Base-by-base conservation (phyloP, 371 early-diverging fungal genomes). In the Mortierella sp. region DNA sequence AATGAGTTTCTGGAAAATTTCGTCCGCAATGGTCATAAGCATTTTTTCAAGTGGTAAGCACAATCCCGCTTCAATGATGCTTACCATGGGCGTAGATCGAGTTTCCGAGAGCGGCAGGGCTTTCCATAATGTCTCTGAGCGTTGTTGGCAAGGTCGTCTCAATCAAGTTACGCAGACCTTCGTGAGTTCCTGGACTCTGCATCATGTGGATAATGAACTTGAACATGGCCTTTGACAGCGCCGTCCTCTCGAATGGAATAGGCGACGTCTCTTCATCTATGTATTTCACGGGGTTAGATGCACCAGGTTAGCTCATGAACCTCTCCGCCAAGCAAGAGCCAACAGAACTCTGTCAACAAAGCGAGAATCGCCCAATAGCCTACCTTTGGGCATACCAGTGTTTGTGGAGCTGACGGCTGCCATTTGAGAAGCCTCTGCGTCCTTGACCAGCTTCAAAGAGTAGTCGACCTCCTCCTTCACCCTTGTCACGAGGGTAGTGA, bases 161-260 rank as follows among this genome's bases (percentile, higher is more conserved):
- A 48, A 99, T 95, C 72, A 99, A 80, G 76, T 98, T 98, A 29
- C 99, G 93, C 73, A 99, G 77, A 0, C 97, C 93, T 76, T 97
- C 98, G 9, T 94, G 92, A 14, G 93, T 94, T 29, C 96, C 96
- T 1, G 95, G 90, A 9, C 95, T 92, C 85, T 98, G 97, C 95
- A 98, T 93, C 94, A 98, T 93, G 73, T 97, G 95, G 34, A 95
- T 88, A 40, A 97, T 86, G 76, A 97, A 94, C 86, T 96, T 96
- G 70, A 98, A 89, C 90, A 97, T 90, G n/a, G 95, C 90, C 67
- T 97, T 95, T 37, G 98, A 85, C 58, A 96, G 85, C 0, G 92
- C 89, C 3, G 90, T 78, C 68, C 89, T 77, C 72, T 92, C 92
- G 69, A 90, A 87, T n/a, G 90, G 89, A 9, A 87, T 85, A 0